Percentiles rank a stretch among this genome's conserved stretches.
Evolutionary conservation across 139 green algal species (phyloP).

Genomic region (Tetradesmus lagerheimii): DNA sequence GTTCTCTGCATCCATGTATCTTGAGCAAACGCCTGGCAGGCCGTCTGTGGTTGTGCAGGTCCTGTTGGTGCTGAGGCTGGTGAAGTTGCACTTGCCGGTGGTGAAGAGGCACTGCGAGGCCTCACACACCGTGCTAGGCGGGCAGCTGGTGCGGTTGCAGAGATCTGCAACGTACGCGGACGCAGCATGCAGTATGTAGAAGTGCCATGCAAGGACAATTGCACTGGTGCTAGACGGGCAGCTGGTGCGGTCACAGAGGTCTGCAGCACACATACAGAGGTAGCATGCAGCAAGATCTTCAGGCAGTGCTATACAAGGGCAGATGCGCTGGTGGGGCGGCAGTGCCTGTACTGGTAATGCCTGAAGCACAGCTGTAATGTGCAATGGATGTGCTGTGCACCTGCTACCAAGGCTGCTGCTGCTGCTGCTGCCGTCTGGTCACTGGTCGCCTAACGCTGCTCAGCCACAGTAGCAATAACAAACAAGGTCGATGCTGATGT

Average conservation of each 20-base stretch:
- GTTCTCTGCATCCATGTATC: neutral
- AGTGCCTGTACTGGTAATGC: too few species aligned
- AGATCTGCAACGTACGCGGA: neutral
- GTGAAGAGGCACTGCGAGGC: neutral
- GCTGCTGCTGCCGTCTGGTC: neutral
- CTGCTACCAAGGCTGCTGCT: neutral
- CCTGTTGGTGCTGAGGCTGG: neutral
- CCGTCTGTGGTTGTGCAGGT: neutral
- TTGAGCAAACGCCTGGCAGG: neutral
- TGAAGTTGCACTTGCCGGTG: neutral
- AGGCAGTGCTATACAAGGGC: too few species aligned
- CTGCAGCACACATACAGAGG: too few species aligned
- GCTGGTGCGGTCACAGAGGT: too few species aligned
- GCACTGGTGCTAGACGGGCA: too few species aligned
- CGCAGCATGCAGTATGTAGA: too few species aligned
- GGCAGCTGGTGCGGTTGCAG: neutral
- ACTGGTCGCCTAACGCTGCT: too few species aligned
- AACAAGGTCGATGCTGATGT: too few species aligned
- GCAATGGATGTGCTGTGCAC: neutral
- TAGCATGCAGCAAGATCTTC: too few species aligned
- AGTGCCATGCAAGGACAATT: too few species aligned
- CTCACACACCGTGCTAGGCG: neutral
- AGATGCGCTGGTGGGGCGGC: too few species aligned
- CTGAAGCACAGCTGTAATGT: too few species aligned
- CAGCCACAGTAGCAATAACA: neutral